These are phyloP conservation scores for Vicia villosa DNA, from an alignment of 306 rosid species.

Conservation along the genomic window DNA sequence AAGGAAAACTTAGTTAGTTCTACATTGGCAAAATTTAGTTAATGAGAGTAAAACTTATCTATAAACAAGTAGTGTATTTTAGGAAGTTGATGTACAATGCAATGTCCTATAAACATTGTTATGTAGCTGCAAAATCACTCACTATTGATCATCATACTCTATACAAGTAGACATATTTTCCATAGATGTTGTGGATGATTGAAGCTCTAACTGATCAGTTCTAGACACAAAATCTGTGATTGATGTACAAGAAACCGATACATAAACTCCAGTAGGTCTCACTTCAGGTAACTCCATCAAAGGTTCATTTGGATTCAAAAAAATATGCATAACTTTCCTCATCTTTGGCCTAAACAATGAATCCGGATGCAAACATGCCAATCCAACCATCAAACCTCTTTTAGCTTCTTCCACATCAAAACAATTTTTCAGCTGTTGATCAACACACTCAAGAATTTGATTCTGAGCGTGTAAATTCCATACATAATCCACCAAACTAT, in stretches of 20 bases:
- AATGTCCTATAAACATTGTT: too few relatives aligned
- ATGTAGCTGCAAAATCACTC: background rate
- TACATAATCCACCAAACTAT: slow-evolving; percentile 50
- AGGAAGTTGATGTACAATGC: too few relatives aligned
- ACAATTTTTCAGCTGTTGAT: slow-evolving; percentile 31
- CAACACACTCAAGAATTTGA: slow-evolving; percentile 50
- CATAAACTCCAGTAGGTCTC: slow-evolving; percentile 46
- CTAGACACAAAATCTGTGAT: slow-evolving; percentile 34
- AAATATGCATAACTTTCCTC: slow-evolving; percentile 54
- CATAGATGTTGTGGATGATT: slow-evolving; percentile 13
- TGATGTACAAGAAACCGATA: slow-evolving; percentile 46
- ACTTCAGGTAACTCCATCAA: slow-evolving; percentile 46
- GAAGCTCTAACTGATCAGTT: background rate
- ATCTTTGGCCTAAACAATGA: slow-evolving; percentile 49
- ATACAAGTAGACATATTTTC: background rate
- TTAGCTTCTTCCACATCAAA: slow-evolving; percentile 50
- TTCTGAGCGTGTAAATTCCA: slow-evolving; percentile 49
- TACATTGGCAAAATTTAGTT: too few relatives aligned
- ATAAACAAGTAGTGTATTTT: too few relatives aligned
- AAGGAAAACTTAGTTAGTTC: too few relatives aligned
- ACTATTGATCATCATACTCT: background rate
- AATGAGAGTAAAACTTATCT: too few relatives aligned
- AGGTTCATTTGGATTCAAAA: slow-evolving; percentile 50
- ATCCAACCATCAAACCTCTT: slow-evolving; percentile 55
- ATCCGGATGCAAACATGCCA: slow-evolving; percentile 60